Evolutionary conservation across 306 rosid species (phyloP), one percentile per base, ranked within the genome.

Genomic region (Cucumis cinereus): DNA sequence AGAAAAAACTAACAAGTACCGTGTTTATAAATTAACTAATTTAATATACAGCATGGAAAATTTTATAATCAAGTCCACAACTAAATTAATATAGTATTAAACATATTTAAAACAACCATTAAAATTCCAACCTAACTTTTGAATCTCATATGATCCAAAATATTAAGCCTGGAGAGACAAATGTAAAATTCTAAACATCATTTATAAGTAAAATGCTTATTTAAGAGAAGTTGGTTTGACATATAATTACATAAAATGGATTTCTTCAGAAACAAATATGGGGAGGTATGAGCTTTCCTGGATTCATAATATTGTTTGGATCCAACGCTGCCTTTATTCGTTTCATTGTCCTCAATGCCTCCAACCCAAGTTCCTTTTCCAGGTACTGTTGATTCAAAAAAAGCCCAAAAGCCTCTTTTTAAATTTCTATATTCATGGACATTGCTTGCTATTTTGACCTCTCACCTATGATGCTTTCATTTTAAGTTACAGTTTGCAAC

Each of bases 251-350:
- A 24, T 23, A 13, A 6, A 59, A 28, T 33, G 20, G 35, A 68
- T 13, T 0, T 43, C 2, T 43, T 84, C 80, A 93, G 77, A 94
- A 84, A 82, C 98, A 94, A 85, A 90, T 71, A 86, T 94, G 97
- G 41, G 97, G 85, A 83, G 97, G 96, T 78, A 94, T 90, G 80
- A 91, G 92, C 87, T 94, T 94, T 83, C 98, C 98, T 49, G 93
- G 97, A 85, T 90, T 91, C 98, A 91, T 91, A 52, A 87, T 90
- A 76, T 90, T 84, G 86, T 94, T 91, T 49, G 97, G 98, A 86
- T 91, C 98, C 67, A 94, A 77, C 49, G 84, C 97, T 74, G 78
- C 41, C 84, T 94, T 94, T 79, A 94, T 94, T 81, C 84, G 90
- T 79, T 89, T 94, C 96, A 90, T 91, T 26, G 93, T 90, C 88